These are phyloP conservation scores for Aspergillus biplanus DNA, from an alignment of 495 filamentous ascomycete species.

Conservation along the genomic window DNA sequence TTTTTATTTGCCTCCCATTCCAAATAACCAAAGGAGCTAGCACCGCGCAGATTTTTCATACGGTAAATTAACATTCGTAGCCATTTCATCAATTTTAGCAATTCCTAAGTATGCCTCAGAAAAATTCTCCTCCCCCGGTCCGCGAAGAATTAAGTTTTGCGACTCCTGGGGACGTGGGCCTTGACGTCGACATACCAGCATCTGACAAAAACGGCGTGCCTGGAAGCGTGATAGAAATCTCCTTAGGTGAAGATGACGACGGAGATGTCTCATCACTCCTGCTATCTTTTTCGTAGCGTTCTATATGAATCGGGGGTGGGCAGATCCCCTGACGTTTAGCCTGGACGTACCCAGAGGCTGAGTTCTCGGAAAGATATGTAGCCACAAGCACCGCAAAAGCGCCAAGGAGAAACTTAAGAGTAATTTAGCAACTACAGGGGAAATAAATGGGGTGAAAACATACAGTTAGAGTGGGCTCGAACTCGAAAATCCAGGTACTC, in stretches of 20 bases:
- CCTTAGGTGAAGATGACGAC: conserved; percentile 37
- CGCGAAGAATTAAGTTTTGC: conserved; percentile 47
- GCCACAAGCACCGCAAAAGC: conserved; percentile 75
- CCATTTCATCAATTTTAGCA: conserved; percentile 23
- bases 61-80: conserved; percentile 18
- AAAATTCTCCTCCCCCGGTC: conserved; percentile 36
- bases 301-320: conserved; percentile 77
- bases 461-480: conserved; percentile 71
- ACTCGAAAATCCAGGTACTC: conserved; percentile 83
- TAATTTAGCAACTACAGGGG: conserved; percentile 25
- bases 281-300: conserved; percentile 69
- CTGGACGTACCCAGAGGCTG: conserved; percentile 38
- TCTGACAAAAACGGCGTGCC: conserved; percentile 55
- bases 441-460: conserved; percentile 38
- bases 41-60: conserved; percentile 18
- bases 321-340: conserved; percentile 49
- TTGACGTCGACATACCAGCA: conserved; percentile 62
- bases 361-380: conserved; percentile 80
- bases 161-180: conserved; percentile 68
- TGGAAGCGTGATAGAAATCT: conserved; percentile 57
- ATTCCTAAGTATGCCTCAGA: conserved; percentile 36
- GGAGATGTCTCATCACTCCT: conserved; percentile 55
- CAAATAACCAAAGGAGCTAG: conserved; percentile 12
- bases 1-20: conserved; percentile 24
- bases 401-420: conserved; percentile 77